phyloP scores from a whole-genome alignment of 805 yeast species.

The Candida bentonensis region DNA sequence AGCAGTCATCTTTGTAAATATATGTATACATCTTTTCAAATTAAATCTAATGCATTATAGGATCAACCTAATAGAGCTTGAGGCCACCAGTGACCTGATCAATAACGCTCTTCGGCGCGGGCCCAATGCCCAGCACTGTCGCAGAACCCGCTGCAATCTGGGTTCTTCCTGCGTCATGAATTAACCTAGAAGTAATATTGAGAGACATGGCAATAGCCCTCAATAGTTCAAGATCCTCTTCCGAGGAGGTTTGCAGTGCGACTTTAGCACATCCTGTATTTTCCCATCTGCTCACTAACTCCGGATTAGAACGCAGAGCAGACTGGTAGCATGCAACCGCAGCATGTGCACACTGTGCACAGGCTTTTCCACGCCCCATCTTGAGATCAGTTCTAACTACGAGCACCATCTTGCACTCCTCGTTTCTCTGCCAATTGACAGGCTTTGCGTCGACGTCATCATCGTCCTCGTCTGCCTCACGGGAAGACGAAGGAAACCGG shows the following conservation, averaged over 20 bases:
- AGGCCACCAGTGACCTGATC: constrained; percentile 74
- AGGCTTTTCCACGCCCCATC: constrained; percentile 91
- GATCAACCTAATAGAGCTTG: constrained; percentile 42
- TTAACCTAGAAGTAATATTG: constrained; percentile 65
- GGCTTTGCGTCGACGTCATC: not conserved
- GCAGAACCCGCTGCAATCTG: constrained; percentile 94
- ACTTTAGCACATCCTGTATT: constrained; percentile 86
- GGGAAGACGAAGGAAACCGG: too few relatives aligned
- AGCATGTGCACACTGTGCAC: constrained; percentile 98
- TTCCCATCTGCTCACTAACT: constrained; percentile 62
- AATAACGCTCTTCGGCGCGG: constrained; percentile 69
- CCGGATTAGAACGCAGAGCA: constrained; percentile 43
- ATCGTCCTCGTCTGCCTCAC: not conserved
- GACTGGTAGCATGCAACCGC: constrained; percentile 72
- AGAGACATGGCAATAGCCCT: constrained; percentile 70
- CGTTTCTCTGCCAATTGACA: not conserved
- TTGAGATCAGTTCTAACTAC: constrained; percentile 77
- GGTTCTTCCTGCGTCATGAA: constrained; percentile 95
- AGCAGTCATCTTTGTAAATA: constrained; percentile 3
- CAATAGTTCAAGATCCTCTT: constrained; percentile 55
- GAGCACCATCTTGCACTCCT: constrained; percentile 47
- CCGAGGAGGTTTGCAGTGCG: constrained; percentile 49
- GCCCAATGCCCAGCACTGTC: constrained; percentile 93
- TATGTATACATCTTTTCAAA: not conserved
- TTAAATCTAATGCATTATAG: not conserved